Evolutionary conservation across 139 green algal genomes (phyloP), one percentile per base, ranked within the genome.

Genomic region (Raphidocelis subcapitata): DNA sequence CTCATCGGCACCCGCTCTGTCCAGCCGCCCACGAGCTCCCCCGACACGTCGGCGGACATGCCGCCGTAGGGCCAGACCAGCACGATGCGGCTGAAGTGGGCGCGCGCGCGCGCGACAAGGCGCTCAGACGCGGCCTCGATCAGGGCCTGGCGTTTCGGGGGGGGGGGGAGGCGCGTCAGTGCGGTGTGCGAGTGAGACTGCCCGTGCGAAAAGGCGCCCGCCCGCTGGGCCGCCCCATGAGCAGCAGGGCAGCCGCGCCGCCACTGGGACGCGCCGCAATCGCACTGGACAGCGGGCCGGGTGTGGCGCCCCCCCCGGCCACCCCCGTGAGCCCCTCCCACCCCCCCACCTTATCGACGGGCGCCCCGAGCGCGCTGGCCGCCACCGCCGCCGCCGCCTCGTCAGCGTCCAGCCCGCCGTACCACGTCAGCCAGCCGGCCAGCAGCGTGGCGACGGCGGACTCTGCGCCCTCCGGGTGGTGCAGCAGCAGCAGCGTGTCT

Each of bases 21-120:
- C 90, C 90, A 95, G 49, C 90, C 84, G 29, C 87, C 90, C 51
- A 94, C 84, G 52, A 90, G 66, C 14, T 94, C 89, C 0, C 90
- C 90, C 29, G 85, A 86, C 56, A 92, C 82, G 59, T 87, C 72
- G 28, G 90, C 89, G 29, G 67, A 74, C n/a, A 85, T 55, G 0
- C 86, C 90, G 21, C 84, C 85, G 60, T 94, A 92, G 5, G 82
- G 87, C 90, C 90, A 95, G 4, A 72, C 78, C 56, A 94, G 69
- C 65, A 84, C 67, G 28, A 84, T 66, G 33, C 60, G 35, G 63
- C 72, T 84, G 37, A 73, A 60, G 10, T 84, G 85, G 49, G 86
- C 84, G 29, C 76, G 68, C 0, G 65, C 84, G 20, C 59, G 46
- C 23, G 36, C 28, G 49, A 85, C 72, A 70, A 93, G 78, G 65